Conservation (phyloP, 2,329 filamentous ascomycete genomes). For the Alternaria sp. region DNA sequence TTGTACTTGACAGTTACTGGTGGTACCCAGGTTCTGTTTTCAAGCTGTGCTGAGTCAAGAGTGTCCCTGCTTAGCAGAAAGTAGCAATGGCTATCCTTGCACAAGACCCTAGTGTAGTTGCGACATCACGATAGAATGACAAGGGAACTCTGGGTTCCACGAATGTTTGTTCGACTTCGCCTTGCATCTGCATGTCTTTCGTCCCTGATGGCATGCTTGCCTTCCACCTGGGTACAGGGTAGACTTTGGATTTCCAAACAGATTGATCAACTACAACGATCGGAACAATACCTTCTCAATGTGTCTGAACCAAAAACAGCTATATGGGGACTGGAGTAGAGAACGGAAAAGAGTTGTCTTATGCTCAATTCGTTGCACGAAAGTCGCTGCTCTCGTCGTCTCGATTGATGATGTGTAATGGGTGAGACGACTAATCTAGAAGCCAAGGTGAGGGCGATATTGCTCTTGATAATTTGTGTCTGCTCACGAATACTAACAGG, state of each 20-base stretch:
- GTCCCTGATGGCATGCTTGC: not conserved
- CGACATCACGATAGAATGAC: not conserved
- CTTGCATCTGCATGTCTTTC: not conserved
- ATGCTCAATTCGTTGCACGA: not conserved
- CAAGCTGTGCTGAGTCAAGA: not conserved
- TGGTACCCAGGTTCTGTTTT: not conserved
- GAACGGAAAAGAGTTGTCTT: not conserved
- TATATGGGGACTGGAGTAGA: not conserved
- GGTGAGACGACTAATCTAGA: not conserved
- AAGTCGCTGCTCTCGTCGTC: no score
- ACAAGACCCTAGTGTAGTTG: not conserved
- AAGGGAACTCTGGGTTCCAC: not conserved
- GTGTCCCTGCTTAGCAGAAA: not conserved
- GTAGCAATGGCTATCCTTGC: not conserved
- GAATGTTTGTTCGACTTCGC: not conserved
- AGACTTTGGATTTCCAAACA: not conserved
- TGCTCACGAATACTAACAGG: not conserved
- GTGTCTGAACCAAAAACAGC: not conserved
- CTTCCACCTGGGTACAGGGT: not conserved
- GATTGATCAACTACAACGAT: not conserved
- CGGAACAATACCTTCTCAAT: not conserved
- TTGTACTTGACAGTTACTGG: not conserved
- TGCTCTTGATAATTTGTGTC: not conserved
- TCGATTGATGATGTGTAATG: not conserved
- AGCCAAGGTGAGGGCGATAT: not conserved